Conservation (phyloP, 305 asterid species). For the Rubia occidens region DNA sequence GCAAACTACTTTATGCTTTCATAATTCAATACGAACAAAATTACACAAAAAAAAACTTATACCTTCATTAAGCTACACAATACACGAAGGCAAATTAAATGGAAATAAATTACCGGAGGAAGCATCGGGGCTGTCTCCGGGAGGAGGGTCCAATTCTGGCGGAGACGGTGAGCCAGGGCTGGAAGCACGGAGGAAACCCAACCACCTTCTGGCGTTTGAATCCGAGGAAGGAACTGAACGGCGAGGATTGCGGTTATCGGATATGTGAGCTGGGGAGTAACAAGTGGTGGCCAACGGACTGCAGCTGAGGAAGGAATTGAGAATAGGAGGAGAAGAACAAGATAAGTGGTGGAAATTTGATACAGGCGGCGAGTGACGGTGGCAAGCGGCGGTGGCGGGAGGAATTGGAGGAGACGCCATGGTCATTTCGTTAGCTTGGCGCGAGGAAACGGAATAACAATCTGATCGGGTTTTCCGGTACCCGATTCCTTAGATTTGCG, state of each 20-base stretch:
- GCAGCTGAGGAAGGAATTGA: not conserved
- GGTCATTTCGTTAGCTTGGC: not conserved
- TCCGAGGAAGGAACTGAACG: slow-evolving; percentile 19
- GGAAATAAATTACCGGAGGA: slow-evolving; percentile 31
- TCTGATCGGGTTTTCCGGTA: not conserved
- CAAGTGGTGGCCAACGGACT: not conserved
- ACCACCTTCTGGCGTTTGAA: slow-evolving; percentile 22
- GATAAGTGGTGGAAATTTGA: slow-evolving; percentile 10
- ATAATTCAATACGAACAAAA: not conserved
- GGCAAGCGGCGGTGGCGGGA: slow-evolving; percentile 21
- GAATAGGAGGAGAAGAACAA: slow-evolving; percentile 12
- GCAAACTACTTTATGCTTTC: not conserved
- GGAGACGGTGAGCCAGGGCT: slow-evolving; percentile 38
- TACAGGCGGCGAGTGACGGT: slow-evolving; percentile 13
- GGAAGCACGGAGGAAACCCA: slow-evolving; percentile 32
- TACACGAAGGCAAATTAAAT: not conserved
- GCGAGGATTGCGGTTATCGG: slow-evolving; percentile 19
- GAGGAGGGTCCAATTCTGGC: slow-evolving; percentile 27
- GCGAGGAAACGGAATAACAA: not conserved
- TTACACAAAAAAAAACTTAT: not conserved
- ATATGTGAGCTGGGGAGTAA: not conserved
- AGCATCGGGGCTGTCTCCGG: slow-evolving; percentile 19
- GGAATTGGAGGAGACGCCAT: slow-evolving; percentile 30
- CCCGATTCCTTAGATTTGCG: not conserved
- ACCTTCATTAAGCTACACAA: not conserved